These are phyloP conservation scores for Quercus glauca DNA, from an alignment of 306 rosid genomes.

Conservation along the genomic window DNA sequence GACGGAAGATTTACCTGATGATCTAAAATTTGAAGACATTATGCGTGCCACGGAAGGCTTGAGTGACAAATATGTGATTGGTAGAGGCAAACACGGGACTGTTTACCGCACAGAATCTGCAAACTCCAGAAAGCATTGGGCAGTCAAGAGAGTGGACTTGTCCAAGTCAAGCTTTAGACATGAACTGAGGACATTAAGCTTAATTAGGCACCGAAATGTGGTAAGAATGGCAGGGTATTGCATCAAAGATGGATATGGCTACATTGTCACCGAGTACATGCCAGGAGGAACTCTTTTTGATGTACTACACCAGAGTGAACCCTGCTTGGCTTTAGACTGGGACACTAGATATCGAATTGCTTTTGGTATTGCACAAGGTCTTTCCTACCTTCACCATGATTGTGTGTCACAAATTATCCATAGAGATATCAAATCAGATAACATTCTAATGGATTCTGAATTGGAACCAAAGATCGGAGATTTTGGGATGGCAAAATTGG, in stretches of 20 bases:
- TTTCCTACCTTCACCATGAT: conserved; percentile 33
- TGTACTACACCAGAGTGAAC: not conserved
- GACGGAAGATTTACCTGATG: conserved; percentile 6
- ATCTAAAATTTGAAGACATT: conserved; percentile 17
- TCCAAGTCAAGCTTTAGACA: not conserved
- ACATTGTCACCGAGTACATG: conserved; percentile 11
- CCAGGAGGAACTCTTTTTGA: conserved; percentile 19
- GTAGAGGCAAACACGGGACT: conserved; percentile 19
- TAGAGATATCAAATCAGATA: conserved; percentile 22
- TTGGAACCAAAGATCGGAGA: conserved; percentile 24
- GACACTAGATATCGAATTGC: conserved; percentile 8
- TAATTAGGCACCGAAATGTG: conserved; percentile 20
- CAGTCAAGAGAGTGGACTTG: conserved; percentile 19
- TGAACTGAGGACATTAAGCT: conserved; percentile 14
- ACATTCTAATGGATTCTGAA: conserved; percentile 13
- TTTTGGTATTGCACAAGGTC: conserved; percentile 21
- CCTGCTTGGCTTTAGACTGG: conserved; percentile 14
- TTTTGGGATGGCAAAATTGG: conserved; percentile 17
- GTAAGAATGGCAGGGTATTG: conserved; percentile 18
- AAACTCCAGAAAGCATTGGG: conserved; percentile 10
- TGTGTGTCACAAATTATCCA: conserved; percentile 16
- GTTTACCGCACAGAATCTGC: conserved; percentile 6
- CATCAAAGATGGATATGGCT: conserved; percentile 10
- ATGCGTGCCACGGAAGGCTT: conserved; percentile 2
- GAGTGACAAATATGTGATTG: conserved; percentile 16